Conservation (phyloP, 2,329 filamentous ascomycete genomes). For the Fusarium sp. region DNA sequence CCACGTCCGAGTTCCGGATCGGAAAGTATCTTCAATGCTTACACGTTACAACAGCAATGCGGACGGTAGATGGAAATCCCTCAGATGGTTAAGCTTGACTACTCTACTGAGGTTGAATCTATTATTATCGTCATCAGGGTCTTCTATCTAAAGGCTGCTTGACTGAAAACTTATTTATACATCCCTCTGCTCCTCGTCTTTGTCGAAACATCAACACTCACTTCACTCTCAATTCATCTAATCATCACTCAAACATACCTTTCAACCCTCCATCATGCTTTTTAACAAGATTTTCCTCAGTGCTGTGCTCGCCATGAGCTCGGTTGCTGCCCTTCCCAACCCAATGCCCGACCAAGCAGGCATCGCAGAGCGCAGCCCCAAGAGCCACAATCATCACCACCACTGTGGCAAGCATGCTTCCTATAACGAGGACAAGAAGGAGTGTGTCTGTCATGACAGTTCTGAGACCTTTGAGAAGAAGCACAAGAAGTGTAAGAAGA, state of each 20-base stretch:
- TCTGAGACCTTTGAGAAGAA: conserved; percentile 12
- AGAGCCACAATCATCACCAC: background rate
- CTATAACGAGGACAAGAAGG: background rate
- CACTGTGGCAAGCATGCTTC: conserved; percentile 24
- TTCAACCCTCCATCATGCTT: conserved; percentile 15
- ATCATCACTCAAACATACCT: background rate
- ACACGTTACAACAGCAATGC: background rate
- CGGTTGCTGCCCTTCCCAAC: conserved; percentile 24
- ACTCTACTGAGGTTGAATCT: background rate
- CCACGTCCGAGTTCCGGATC: background rate
- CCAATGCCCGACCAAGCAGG: conserved; percentile 1
- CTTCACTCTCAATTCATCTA: background rate
- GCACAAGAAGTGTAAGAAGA: conserved; percentile 25
- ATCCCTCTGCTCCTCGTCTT: background rate
- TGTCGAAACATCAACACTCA: background rate
- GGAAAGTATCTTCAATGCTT: background rate
- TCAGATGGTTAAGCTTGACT: background rate
- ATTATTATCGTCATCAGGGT: background rate
- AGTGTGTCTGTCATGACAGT: conserved; percentile 17
- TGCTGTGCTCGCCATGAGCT: conserved; percentile 12
- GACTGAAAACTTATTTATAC: background rate
- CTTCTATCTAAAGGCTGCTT: too few relatives aligned
- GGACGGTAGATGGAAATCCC: too few relatives aligned
- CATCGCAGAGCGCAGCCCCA: conserved; percentile 13
- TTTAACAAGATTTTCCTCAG: conserved; percentile 21